These are phyloP conservation scores for Mycena rebaudengoi DNA, from an alignment of 768 basidiomycete species.

Conservation along the genomic window DNA sequence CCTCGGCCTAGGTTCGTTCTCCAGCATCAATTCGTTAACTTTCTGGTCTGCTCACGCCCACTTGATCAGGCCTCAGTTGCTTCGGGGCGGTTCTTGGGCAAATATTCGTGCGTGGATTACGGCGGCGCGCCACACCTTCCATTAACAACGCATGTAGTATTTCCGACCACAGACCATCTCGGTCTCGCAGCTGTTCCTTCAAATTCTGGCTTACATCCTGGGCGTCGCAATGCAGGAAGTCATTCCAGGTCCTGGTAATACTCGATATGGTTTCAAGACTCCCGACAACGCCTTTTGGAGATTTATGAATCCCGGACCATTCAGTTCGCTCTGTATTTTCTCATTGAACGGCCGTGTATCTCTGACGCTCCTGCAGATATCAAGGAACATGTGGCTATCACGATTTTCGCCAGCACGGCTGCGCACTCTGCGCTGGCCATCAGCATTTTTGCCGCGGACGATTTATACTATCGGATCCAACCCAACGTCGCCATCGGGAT, in stretches of 20 bases:
- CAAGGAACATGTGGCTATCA: constrained; percentile 69
- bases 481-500: constrained; percentile 53
- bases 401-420: constrained; percentile 68
- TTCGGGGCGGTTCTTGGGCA: constrained; percentile 63
- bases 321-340: constrained; percentile 48
- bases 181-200: constrained; percentile 59
- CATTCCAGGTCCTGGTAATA: constrained; percentile 45
- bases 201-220: constrained; percentile 61
- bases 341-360: no score
- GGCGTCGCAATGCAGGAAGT: constrained; percentile 54
- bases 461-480: constrained; percentile 54
- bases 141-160: no score
- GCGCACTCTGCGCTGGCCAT: constrained; percentile 66
- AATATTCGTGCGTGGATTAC: no score
- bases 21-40: neutral
- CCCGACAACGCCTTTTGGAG: constrained; percentile 53
- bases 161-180: constrained; percentile 60
- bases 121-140: no score
- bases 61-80: constrained; percentile 59
- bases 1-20: constrained; percentile 45
- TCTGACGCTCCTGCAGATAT: no score
- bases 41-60: neutral
- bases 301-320: constrained; percentile 70
- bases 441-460: constrained; percentile 66
- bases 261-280: constrained; percentile 36